Base-by-base conservation (phyloP, 2,329 filamentous ascomycete species). In the Fusarium sp. region DNA sequence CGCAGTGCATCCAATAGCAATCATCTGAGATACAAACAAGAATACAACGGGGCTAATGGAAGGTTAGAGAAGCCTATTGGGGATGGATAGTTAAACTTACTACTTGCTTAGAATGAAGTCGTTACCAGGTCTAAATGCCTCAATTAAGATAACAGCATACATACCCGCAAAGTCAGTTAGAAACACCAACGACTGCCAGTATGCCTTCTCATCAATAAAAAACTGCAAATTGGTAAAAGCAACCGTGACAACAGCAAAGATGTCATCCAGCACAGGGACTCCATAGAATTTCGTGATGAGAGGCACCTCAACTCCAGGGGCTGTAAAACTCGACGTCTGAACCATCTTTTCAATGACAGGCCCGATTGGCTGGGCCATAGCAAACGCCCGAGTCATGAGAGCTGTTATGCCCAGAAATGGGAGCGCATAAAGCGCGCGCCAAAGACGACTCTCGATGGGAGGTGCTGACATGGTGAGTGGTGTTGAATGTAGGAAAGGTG, bases 181-280 rank as follows among this genome's bases (percentile, higher is more conserved):
- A 17, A 77, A 76, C 13, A 75, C 59, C 7, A 76, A 33, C 5
- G 68, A 65, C 17, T 77, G 74, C 71, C 74, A 76, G 19, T 76
- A 77, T 0, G 69, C 64, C 11, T 33, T 24, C 1, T 55, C 49
- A 9, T 74, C 64, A 1, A 60, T 51, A n/a, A 62, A 67, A 40
- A 75, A 71, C 15, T 74, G 66, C 28, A 77, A 6, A 26, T 74
- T 68, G 0, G 65, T 60, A 47, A 77, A 77, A 0, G 63, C 67
- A 13, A 67, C 52, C 0, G 69, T 65, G 0, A 74, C 67, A 2
- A 56, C 56, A 3, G 62, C 44, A 6, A 77, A 63, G 0, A 71
- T 9, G 1, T 67, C 28, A 45, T 77, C 75, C 6, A 77, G 6
- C 1, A 59, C 5, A 1, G 62, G 26, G 0, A 77, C 37, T 1